Evolutionary conservation across 345 rosid species (phyloP).

Genomic region (Psidium guajava): DNA sequence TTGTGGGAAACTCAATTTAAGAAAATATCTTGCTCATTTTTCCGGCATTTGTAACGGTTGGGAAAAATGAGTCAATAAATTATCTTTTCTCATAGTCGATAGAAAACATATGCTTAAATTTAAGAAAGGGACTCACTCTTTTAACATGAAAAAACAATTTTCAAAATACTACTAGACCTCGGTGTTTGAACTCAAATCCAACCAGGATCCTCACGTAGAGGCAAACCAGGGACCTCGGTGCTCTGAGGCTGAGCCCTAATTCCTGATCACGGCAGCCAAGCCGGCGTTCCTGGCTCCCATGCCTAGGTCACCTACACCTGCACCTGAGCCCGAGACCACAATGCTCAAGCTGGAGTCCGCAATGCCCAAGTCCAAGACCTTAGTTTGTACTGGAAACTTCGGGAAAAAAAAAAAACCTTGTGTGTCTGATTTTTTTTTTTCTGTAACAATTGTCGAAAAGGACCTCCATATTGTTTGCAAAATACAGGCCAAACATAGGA

Average conservation of each 20-base stretch:
- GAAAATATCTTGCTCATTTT: background rate
- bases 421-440: background rate
- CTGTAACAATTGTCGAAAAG: background rate
- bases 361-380: background rate
- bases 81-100: rapidly evolving
- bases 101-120: background rate
- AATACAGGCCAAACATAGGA: background rate
- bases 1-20: background rate
- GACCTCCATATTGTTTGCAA: background rate
- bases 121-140: background rate
- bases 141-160: background rate
- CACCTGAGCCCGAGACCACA: background rate
- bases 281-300: background rate
- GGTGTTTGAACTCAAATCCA: background rate
- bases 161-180: background rate
- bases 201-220: background rate
- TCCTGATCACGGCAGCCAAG: background rate
- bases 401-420: background rate
- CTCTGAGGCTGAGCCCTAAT: background rate
- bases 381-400: background rate
- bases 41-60: background rate
- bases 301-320: background rate
- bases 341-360: background rate
- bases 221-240: background rate
- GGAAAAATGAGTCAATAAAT: background rate